Evolutionary conservation across 805 yeast species (phyloP).

Genomic region (Metschnikowia corniflorae): DNA sequence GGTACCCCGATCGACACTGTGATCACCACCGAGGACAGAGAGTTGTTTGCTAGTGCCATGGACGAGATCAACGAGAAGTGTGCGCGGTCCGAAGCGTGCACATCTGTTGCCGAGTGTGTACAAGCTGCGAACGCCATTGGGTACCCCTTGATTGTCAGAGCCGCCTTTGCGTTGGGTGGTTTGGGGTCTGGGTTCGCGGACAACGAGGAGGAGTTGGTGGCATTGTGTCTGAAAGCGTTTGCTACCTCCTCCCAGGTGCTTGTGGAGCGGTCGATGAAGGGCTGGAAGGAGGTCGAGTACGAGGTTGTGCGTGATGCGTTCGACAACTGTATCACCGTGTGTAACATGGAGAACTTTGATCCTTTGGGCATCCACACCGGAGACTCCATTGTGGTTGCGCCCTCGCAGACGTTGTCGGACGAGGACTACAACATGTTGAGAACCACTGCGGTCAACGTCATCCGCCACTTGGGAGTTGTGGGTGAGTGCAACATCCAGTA

Average conservation of each 20-base stretch:
- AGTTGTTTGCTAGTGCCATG: constrained; percentile 90
- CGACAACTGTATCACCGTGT: constrained; percentile 97
- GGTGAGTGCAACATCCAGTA: constrained; percentile 99
- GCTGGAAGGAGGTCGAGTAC: constrained; percentile 98
- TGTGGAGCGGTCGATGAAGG: constrained; percentile 95
- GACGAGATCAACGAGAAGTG: constrained; percentile 93
- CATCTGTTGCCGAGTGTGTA: constrained; percentile 74
- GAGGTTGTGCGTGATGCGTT: constrained; percentile 97
- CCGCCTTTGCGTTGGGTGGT: constrained; percentile 97
- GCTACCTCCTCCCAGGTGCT: constrained; percentile 95
- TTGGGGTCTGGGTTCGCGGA: constrained; percentile 97
- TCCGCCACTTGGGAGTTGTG: constrained; percentile 96
- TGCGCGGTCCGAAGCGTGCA: constrained; percentile 88
- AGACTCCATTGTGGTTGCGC: constrained; percentile 98
- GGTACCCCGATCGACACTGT: constrained; percentile 97
- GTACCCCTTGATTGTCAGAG: constrained; percentile 94
- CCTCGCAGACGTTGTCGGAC: constrained; percentile 94
- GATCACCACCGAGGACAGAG: constrained; percentile 97
- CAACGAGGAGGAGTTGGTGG: constrained; percentile 76
- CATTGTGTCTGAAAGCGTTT: constrained; percentile 84
- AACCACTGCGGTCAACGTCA: constrained; percentile 95
- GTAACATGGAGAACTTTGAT: constrained; percentile 99
- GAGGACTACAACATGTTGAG: constrained; percentile 97
- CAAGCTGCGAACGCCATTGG: constrained; percentile 83
- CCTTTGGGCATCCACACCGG: constrained; percentile 99